Evolutionary conservation across 1,284 basidiomycete genomes (phyloP), one percentile per base, ranked within the genome.

Genomic region (Ustilago xerochloae): DNA sequence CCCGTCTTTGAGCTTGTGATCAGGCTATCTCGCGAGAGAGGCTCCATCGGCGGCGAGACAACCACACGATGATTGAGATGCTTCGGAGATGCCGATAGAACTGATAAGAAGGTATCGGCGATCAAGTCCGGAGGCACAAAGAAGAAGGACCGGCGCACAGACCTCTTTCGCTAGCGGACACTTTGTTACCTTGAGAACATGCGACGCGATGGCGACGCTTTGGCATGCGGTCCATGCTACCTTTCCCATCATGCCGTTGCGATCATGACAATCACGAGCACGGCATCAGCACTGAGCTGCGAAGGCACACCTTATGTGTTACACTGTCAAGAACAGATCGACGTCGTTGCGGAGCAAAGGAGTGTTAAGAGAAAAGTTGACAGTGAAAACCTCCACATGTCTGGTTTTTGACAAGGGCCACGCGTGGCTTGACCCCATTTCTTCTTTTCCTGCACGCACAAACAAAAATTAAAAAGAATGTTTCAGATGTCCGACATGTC

Each of bases 351-450:
- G n/a, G n/a, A n/a, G n/a, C n/a, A n/a, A n/a, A n/a, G n/a, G n/a
- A 28, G 30, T 24, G 26, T 18, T 43, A 26, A 36, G 22, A 20
- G 29, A 49, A 46, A 56, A 51, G 16, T 32, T 33, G 32, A 35
- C 24, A 20, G 43, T n/a, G 22, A 35, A 43, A n/a, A 54, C 66
- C 66, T 69, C 66, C 66, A 69, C 66, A 56, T 59, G n/a, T n/a
- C 38, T 48, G 18, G 33, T 26, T 32, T 24, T 13, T 4, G 41
- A 43, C 41, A 43, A 43, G 38, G 20, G 15, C 15, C 41, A 66
- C 54, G 59, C 64, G 54, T 67, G 64, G 54, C 43, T 52, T 54
- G 53, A 65, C 63, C 51, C 63, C 50, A 48, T 10, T 24, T 39
- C 36, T 43, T 55, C 41, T 43, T 39, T 53, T 15, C 20, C 12